These are phyloP conservation scores for Phalaenopsis equestris DNA, from an alignment of 106 monocot species.

Conservation along the genomic window DNA sequence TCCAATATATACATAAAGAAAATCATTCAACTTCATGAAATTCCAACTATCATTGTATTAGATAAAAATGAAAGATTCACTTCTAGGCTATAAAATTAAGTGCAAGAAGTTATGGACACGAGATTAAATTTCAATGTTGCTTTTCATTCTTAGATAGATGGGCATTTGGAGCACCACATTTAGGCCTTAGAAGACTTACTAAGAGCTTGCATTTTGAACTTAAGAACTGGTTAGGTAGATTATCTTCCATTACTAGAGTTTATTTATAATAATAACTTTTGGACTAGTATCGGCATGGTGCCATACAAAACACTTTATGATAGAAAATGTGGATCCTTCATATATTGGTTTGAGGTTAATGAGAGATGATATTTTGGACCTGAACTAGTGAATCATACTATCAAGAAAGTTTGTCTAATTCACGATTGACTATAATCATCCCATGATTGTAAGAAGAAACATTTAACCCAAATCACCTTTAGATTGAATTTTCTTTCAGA, in stretches of 20 bases:
- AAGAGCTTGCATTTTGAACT: background rate
- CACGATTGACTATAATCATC: too few species aligned
- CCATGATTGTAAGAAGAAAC: too few species aligned
- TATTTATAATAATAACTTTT: background rate
- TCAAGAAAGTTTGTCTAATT: too few species aligned
- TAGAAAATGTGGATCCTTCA: background rate
- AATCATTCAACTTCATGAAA: background rate
- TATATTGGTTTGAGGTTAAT: background rate
- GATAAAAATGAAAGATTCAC: background rate
- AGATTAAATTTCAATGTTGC: background rate
- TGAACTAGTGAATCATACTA: too few species aligned
- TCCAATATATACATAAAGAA: background rate
- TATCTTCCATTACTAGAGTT: background rate
- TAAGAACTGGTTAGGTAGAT: background rate
- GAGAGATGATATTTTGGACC: too few species aligned
- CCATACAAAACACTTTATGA: background rate
- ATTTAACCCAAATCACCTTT: too few species aligned
- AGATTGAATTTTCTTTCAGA: too few species aligned
- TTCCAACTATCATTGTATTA: background rate
- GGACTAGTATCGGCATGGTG: background rate
- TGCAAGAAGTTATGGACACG: background rate
- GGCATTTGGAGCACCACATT: background rate
- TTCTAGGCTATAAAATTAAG: background rate
- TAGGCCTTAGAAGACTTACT: background rate
- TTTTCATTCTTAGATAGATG: background rate